Percentiles rank a stretch among this genome's conserved stretches.
Evolutionary conservation across 2,329 filamentous ascomycete species (phyloP).

Genomic region (Pseudocercospora macadamiae): DNA sequence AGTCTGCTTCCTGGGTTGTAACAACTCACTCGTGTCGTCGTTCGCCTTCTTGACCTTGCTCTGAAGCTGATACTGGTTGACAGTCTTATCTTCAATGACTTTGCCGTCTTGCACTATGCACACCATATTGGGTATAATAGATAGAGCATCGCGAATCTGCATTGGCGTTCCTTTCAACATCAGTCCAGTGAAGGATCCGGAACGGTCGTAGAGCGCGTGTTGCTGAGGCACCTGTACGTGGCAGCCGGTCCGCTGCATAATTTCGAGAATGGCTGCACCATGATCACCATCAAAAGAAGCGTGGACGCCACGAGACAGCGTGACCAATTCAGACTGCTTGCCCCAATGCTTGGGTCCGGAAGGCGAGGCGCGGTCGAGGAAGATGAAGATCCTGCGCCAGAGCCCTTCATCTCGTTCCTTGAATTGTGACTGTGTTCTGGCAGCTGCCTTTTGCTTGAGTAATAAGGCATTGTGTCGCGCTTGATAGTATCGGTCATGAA

Average conservation of each 20-base stretch:
- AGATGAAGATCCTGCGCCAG: conserved; percentile 21
- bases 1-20: neutral
- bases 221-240: conserved; percentile 28
- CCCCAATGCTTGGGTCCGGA: conserved; percentile 12
- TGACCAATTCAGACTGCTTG: conserved; percentile 28
- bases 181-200: conserved; percentile 24
- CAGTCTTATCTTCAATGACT: neutral
- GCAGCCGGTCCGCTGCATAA: conserved; percentile 37
- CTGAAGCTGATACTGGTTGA: neutral
- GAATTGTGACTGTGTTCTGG: conserved; percentile 4
- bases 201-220: neutral
- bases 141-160: conserved; percentile 25
- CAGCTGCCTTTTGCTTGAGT: neutral
- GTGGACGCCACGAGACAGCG: conserved; percentile 23
- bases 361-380: conserved; percentile 25
- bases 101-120: conserved; percentile 6
- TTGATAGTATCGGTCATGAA: conserved; percentile 1
- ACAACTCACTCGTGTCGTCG: neutral
- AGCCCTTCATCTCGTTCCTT: conserved; percentile 13
- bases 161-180: conserved; percentile 26
- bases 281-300: conserved; percentile 27
- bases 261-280: conserved; percentile 30
- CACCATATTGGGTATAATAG: conserved; percentile 22
- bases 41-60: neutral
- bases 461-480: neutral